Evolutionary conservation across 176 grass and related monocot species (phyloP), one percentile per base, ranked within the genome.

Genomic region (Eragrostis curvula): DNA sequence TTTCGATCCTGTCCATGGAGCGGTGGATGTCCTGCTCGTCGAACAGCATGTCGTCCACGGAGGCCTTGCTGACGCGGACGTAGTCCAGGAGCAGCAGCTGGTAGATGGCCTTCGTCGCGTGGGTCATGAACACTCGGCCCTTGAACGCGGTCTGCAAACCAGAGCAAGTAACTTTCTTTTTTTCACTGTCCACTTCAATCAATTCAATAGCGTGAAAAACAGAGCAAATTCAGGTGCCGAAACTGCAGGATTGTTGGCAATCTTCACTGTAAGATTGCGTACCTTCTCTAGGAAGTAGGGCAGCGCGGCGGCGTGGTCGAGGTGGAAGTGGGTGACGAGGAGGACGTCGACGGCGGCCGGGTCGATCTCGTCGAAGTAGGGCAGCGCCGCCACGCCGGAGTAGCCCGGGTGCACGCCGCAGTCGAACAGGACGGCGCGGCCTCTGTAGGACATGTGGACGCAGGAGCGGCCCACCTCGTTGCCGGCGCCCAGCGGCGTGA

Each of bases 281-380:
- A 93, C 95, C 95, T 97, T 97, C 84, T 97, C 92, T 52, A 97
- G 65, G 70, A 97, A 97, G 81, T 97, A 97, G 0, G 95, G 95
- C 41, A 97, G 78, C 29, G 95, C 92, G 18, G 95, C 95, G 72
- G 95, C 95, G 80, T 97, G 95, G 85, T 97, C 95, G 84, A 97
- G 70, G 81, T 97, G 95, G 87, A 97, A 97, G 81, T 97, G 95
- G 70, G 95, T 97, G 69, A 97, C 81, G 18, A 97, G 95, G 39
- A 97, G 95, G 66, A 97, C 92, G 64, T 97, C 95, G 30, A 97
- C 86, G 63, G 86, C 85, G 69, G 95, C 94, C 66, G 95, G 95
- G 56, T 97, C 95, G 68, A 97, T 97, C 79, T 94, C 92, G 47
- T 97, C 95, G 81, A 97, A 97, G 68, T 94, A 97, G 68, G 95